A percentile compares a stretch with the other conserved stretches of the same genome.
phyloP scores from a whole-genome alignment of 2,329 filamentous ascomycete genomes.

The Pyrenochaeta sp. region DNA sequence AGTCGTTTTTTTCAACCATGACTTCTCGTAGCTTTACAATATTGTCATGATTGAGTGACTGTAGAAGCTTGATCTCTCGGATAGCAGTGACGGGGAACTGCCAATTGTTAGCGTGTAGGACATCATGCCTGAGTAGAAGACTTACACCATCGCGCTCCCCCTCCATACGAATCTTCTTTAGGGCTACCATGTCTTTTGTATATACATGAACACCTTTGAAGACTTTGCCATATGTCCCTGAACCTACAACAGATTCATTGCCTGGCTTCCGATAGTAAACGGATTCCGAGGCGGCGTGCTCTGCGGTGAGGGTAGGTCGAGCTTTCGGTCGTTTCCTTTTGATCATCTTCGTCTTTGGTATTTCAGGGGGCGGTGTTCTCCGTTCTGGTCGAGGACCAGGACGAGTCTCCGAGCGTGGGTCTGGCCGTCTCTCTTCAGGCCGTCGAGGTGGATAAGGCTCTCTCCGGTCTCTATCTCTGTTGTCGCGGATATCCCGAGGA shows the following conservation, averaged over 20 bases:
- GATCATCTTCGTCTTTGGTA: slow-evolving; percentile 64
- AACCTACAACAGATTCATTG: slow-evolving; percentile 96
- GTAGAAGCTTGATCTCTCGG: slow-evolving; percentile 89
- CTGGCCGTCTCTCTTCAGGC: slow-evolving; percentile 32
- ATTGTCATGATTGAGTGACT: slow-evolving; percentile 82
- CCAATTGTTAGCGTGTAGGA: slow-evolving; percentile 30
- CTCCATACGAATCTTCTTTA: slow-evolving; percentile 94
- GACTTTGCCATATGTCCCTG: slow-evolving; percentile 94
- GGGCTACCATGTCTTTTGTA: slow-evolving; percentile 80
- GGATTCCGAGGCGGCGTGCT: slow-evolving; percentile 81
- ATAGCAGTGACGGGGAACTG: slow-evolving; percentile 87
- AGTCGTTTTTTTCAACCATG: slow-evolving; percentile 99
- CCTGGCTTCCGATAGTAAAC: slow-evolving; percentile 95
- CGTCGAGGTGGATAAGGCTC: slow-evolving; percentile 39
- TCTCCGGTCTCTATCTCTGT: slow-evolving; percentile 35
- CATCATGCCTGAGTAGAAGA: slow-evolving; percentile 7
- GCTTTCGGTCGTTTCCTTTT: slow-evolving; percentile 75
- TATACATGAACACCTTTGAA: slow-evolving; percentile 96
- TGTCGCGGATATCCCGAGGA: slow-evolving; percentile 29
- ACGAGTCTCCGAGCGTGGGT: slow-evolving; percentile 34
- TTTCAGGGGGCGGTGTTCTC: slow-evolving; percentile 49
- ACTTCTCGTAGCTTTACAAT: slow-evolving; percentile 86
- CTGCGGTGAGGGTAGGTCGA: slow-evolving; percentile 73
- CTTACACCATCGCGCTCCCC: slow-evolving; percentile 80
- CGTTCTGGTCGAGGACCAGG: slow-evolving; percentile 50